phyloP scores from a whole-genome alignment of 2,329 filamentous ascomycete genomes.

The Zelopaecilomyces penicillatus region DNA sequence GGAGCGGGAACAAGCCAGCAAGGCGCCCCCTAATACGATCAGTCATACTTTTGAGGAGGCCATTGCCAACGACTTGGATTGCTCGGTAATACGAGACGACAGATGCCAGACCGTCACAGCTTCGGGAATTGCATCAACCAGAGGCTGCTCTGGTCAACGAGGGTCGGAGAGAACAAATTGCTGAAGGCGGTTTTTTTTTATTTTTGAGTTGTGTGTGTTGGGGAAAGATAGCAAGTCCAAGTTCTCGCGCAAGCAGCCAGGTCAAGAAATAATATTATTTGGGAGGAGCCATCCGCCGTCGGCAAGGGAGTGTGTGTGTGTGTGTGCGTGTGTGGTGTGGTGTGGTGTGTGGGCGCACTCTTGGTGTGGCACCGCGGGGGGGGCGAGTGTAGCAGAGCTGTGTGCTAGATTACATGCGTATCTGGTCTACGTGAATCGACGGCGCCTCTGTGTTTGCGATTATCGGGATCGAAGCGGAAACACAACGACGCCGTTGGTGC shows the following conservation, averaged over 20 bases:
- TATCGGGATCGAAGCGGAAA: conserved; percentile 17
- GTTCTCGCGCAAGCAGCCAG: conserved; percentile 7
- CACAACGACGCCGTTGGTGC: conserved; percentile 5
- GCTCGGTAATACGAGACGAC: conserved; percentile 26
- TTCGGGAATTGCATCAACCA: conserved; percentile 15
- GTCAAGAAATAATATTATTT: conserved; percentile 11
- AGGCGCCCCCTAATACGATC: conserved; percentile 15
- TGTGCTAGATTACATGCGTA: conserved; percentile 8
- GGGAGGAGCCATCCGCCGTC: conserved; percentile 13
- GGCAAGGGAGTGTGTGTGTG: conserved; percentile 10
- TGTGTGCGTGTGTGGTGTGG: conserved; percentile 7
- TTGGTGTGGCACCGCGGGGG: conserved; percentile 16
- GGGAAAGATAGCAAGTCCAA: conserved; percentile 7
- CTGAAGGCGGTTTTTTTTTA: conserved; percentile 6
- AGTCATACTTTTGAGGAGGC: conserved; percentile 53
- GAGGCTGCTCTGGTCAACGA: conserved; percentile 8
- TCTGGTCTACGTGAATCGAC: conserved; percentile 20
- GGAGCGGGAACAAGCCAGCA: conserved; percentile 23
- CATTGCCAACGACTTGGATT: conserved; percentile 40
- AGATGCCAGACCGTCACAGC: conserved; percentile 23
- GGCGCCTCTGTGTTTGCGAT: conserved; percentile 22
- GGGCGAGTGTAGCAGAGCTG: conserved; percentile 18
- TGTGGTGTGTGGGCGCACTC: conserved; percentile 11
- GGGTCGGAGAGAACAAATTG: conserved; percentile 11
- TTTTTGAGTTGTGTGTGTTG: conserved; percentile 11